Conservation (phyloP, 1,284 basidiomycete species). For the Naganishia sp. region DNA sequence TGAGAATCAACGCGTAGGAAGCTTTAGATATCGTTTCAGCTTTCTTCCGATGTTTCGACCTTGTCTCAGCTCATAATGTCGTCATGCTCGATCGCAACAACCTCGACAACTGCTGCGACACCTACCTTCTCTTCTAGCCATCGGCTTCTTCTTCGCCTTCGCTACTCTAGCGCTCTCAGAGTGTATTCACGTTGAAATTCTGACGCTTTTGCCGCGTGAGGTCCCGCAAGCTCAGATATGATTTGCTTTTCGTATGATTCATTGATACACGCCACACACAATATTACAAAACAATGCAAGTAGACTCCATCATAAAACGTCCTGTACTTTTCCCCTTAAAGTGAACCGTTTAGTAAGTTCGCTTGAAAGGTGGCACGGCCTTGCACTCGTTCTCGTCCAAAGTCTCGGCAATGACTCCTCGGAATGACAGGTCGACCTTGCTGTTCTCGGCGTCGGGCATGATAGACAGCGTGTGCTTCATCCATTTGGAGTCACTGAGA, state of each 20-base stretch:
- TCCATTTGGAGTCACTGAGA: slow-evolving; percentile 88
- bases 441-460: slow-evolving; percentile 70
- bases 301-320: slow-evolving; percentile 12
- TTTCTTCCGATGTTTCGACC: neutral
- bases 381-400: slow-evolving; percentile 96
- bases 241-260: neutral
- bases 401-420: slow-evolving; percentile 78
- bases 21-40: neutral
- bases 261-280: slow-evolving; percentile 25
- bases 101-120: no score
- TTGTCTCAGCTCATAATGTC: neutral
- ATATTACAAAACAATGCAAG: slow-evolving; percentile 18
- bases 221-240: no score
- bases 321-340: neutral
- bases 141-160: no score
- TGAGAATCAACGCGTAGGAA: no score
- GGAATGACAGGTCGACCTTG: slow-evolving; percentile 87
- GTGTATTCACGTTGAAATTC: no score
- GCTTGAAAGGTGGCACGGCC: slow-evolving; percentile 47
- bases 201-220: no score
- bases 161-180: no score
- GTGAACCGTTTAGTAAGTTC: slow-evolving; percentile 22
- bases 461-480: slow-evolving; percentile 91
- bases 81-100: neutral
- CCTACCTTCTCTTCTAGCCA: no score